These are phyloP conservation scores for Forsythia viridissima DNA, from an alignment of 257 asterid species.

Conservation along the genomic window DNA sequence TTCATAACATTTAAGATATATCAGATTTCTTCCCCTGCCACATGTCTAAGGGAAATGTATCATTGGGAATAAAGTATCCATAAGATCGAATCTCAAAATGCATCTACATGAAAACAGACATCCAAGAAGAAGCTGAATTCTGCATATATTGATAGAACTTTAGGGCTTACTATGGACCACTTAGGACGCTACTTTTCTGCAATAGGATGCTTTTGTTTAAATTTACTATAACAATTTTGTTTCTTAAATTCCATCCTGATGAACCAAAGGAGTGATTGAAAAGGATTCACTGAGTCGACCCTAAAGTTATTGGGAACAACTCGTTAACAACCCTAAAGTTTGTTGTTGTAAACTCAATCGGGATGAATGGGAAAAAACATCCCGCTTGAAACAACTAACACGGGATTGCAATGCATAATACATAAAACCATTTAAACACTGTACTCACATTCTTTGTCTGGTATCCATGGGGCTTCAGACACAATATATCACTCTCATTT, in stretches of 20 bases:
- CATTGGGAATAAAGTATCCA: too few relatives aligned
- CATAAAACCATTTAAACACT: background rate
- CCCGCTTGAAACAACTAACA: background rate
- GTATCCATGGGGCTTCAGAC: constrained; percentile 44
- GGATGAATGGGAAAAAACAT: background rate
- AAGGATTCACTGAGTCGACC: background rate
- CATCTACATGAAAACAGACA: background rate
- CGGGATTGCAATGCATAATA: background rate
- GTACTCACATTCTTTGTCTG: constrained; percentile 44
- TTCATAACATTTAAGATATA: background rate
- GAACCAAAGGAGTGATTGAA: background rate
- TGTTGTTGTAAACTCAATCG: background rate
- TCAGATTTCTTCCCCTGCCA: background rate
- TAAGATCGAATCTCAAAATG: too few relatives aligned
- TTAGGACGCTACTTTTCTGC: background rate
- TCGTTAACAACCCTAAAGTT: too few relatives aligned
- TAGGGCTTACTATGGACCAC: background rate
- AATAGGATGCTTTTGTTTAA: background rate
- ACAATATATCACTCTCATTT: constrained; percentile 20
- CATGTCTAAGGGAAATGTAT: background rate
- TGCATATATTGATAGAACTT: background rate
- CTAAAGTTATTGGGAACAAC: background rate
- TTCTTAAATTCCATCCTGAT: background rate
- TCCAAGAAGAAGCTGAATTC: background rate
- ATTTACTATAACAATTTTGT: too few relatives aligned